phyloP scores from a whole-genome alignment of 2,329 filamentous ascomycete genomes.

The Arthrobotrys megalospora region DNA sequence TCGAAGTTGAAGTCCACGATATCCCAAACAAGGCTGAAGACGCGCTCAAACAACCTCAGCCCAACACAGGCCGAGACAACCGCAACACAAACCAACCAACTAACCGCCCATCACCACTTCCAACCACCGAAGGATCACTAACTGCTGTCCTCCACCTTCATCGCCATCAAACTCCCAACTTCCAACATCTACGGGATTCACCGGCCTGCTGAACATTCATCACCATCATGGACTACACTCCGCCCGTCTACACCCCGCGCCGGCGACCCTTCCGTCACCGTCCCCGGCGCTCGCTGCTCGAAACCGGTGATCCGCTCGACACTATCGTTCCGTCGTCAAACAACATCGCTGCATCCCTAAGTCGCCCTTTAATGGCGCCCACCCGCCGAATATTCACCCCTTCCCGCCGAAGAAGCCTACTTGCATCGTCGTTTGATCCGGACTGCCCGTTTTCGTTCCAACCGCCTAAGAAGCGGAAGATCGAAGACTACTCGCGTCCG shows the following conservation, averaged over 20 bases:
- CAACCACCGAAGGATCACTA: conserved; percentile 33
- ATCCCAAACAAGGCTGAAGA: conserved; percentile 4
- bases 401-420: conserved; percentile 45
- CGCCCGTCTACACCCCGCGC: conserved; percentile 32
- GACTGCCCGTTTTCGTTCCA: conserved; percentile 51
- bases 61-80: conserved; percentile 5
- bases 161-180: not conserved
- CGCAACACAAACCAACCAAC: conserved; percentile 38
- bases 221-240: conserved; percentile 42
- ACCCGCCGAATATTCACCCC: conserved; percentile 5
- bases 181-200: not conserved
- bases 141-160: not conserved
- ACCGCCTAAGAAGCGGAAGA: conserved; percentile 52
- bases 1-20: not conserved
- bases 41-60: conserved; percentile 53
- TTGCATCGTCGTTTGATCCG: conserved; percentile 47
- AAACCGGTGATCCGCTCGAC: conserved; percentile 3
- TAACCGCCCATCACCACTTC: conserved; percentile 19
- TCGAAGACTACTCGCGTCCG: conserved; percentile 55
- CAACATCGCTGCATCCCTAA: conserved; percentile 25
- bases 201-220: not conserved
- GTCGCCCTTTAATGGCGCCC: conserved; percentile 1
- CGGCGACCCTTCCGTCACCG: conserved; percentile 35
- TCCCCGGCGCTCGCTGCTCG: conserved; percentile 42
- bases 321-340: not conserved